Evolutionary conservation across 495 filamentous ascomycete species (phyloP).

Genomic region (Peziza echinospora): DNA sequence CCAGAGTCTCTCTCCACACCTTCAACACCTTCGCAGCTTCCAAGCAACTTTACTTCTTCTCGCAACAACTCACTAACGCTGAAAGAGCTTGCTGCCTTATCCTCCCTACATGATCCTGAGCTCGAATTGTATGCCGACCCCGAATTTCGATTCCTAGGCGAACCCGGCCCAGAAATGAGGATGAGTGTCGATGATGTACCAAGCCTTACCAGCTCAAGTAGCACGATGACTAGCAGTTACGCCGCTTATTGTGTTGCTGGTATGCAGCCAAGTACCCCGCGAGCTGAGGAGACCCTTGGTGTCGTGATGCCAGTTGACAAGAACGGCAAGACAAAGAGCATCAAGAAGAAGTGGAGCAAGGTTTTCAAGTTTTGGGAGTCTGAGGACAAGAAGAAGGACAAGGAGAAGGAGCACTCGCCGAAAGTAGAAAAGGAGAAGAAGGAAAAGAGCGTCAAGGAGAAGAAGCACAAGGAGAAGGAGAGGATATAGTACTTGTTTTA

Average conservation of each 20-base stretch:
- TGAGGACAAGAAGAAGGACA: slow-evolving; percentile 6
- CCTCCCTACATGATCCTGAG: background rate
- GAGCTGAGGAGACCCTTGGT: slow-evolving; percentile 3
- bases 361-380: slow-evolving; percentile 19
- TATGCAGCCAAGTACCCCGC: slow-evolving; percentile 16
- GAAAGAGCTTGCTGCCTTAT: background rate
- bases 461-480: background rate
- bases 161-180: slow-evolving; percentile 20
- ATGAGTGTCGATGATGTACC: slow-evolving; percentile 20
- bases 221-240: slow-evolving; percentile 20
- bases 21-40: background rate
- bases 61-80: background rate
- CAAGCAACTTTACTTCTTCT: no score
- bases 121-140: background rate
- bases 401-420: background rate
- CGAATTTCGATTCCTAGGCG: slow-evolving; percentile 14
- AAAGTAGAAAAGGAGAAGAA: background rate
- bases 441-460: background rate
- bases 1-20: background rate
- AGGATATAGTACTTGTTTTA: background rate
- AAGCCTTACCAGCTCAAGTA: slow-evolving; percentile 17
- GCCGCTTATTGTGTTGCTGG: slow-evolving; percentile 4
- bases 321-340: slow-evolving; percentile 11
- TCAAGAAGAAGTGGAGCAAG: slow-evolving; percentile 17
- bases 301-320: slow-evolving; percentile 3